Evolutionary conservation across 2,329 filamentous ascomycete species (phyloP), one percentile per base, ranked within the genome.

Genomic region (Penicillium sp.): DNA sequence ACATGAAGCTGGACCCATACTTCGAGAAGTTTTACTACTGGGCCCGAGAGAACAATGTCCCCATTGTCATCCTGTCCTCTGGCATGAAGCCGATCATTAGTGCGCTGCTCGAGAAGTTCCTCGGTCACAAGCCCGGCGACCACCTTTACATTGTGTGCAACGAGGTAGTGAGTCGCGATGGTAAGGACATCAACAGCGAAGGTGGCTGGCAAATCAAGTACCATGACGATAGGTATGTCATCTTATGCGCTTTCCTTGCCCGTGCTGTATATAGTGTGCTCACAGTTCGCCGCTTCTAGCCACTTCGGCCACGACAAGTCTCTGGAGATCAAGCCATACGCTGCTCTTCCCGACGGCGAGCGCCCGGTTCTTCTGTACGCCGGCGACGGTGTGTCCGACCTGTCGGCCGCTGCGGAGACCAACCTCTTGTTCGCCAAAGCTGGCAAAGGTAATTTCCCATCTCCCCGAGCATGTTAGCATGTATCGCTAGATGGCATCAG

Each of bases 251-350:
- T 6, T 40, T 26, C 21, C 13, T 12, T 8, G 17, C 4, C 18
- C 1, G 5, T 26, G 37, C 9, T 15, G 37, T 40, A 40, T 26
- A 7, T 45, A n/a, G 20, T 26, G 13, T 18, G 24, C 43, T 46
- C 6, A 37, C 21, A 26, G 41, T 12, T 40, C 20, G 26, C 29
- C 12, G 13, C 46, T 53, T 45, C 23, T 56, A 90, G 88, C 68
- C 82, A 86, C 52, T 95, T 95, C 65, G 94, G 94, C n/a, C 94
- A 99, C 70, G 93, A 99, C 80, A 99, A 99, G 83, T 92, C 88
- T 21, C 79, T 93, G 47, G 90, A 94, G 69, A 91, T 99, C 65
- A 85, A 90, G 59, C 91, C 91, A 45, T 97, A 97, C 75, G 73
- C 72, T 21, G 71, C 84, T 21, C 79, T 96, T 36, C 85, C 90